Conservation (phyloP, 352 stramenopile species). For the Pythium brachiatum region DNA sequence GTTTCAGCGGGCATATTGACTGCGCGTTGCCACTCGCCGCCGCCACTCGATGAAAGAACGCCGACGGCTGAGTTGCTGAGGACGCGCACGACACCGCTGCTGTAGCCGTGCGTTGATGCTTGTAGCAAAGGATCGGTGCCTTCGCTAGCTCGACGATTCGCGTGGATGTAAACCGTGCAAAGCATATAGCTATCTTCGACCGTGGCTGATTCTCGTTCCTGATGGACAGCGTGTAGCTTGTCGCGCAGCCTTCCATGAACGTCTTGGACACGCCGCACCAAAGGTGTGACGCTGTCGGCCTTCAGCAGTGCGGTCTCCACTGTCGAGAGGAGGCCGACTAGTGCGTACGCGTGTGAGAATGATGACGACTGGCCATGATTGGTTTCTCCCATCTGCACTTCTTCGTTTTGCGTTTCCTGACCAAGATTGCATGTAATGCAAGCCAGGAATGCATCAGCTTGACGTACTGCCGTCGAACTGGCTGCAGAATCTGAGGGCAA, state of each 20-base stretch:
- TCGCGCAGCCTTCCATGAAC: neutral
- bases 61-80: neutral
- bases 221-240: neutral
- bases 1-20: neutral
- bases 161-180: neutral
- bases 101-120: neutral
- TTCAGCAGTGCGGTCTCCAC: neutral
- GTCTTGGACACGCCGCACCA: neutral
- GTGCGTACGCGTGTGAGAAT: conserved; percentile 8
- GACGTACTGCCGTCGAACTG: neutral
- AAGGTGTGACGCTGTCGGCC: neutral
- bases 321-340: neutral
- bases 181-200: neutral
- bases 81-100: neutral
- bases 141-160: neutral
- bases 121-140: neutral
- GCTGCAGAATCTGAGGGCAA: neutral
- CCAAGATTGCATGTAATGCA: conserved; percentile 4
- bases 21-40: neutral
- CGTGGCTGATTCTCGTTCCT: neutral
- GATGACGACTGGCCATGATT: neutral
- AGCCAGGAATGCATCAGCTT: conserved; percentile 7
- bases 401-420: neutral
- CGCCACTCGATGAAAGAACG: neutral
- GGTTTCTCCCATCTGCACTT: neutral